Conservation (phyloP, 208 protist species). For the Acanthamoeba triangularis region DNA sequence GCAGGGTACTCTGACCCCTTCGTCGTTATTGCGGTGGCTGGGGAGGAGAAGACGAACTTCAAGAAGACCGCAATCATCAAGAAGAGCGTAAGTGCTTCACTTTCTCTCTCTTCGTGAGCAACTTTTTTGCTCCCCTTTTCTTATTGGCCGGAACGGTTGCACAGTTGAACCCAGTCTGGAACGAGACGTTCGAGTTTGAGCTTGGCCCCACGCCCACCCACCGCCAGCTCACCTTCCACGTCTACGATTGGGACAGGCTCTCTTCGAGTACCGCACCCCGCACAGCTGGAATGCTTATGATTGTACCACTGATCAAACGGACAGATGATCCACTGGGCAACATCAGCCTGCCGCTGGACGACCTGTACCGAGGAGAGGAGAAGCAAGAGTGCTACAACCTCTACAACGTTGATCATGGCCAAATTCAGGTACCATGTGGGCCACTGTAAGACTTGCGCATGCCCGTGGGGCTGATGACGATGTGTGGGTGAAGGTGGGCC, state of each 20-base stretch:
- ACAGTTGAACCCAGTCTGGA: slow-evolving; percentile 49
- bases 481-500: too few species aligned
- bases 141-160: not conserved
- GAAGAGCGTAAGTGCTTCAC: not conserved
- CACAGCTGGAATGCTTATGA: not conserved
- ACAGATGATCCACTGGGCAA: slow-evolving; percentile 51
- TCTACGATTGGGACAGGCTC: slow-evolving; percentile 57
- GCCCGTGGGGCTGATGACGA: not conserved
- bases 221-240: slow-evolving; percentile 31
- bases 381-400: slow-evolving; percentile 25
- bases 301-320: not conserved
- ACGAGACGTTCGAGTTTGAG: slow-evolving; percentile 47
- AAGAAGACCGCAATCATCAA: slow-evolving; percentile 52
- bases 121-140: not conserved
- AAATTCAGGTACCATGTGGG: not conserved
- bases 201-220: not conserved
- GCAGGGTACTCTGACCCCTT: slow-evolving; percentile 26
- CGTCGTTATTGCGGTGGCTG: not conserved
- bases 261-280: not conserved
- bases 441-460: not conserved
- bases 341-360: slow-evolving; percentile 9
- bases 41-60: slow-evolving; percentile 56
- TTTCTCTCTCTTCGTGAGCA: not conserved
- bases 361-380: slow-evolving; percentile 48
- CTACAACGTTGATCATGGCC: slow-evolving; percentile 21